Conservation (phyloP, 257 asterid species). For the Plantago major region DNA sequence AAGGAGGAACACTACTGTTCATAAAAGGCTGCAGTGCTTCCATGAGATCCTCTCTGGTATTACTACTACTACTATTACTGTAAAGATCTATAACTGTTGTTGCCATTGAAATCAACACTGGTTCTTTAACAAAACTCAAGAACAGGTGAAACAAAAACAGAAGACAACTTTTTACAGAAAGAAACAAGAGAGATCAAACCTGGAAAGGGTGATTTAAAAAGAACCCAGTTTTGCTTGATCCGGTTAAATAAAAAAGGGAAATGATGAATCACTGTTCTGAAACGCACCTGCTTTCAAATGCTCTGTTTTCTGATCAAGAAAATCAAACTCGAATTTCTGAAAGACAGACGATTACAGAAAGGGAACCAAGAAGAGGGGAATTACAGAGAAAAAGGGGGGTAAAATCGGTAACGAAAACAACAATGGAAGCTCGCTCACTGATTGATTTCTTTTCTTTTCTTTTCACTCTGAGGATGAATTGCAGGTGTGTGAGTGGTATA, state of each 20-base stretch:
- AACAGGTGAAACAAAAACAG: slow-evolving; percentile 22
- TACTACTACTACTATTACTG: slow-evolving; percentile 33
- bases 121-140: slow-evolving; percentile 36
- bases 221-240: slow-evolving; percentile 36
- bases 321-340: slow-evolving; percentile 38
- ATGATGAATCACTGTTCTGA: slow-evolving; percentile 73
- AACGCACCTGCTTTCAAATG: slow-evolving; percentile 83
- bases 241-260: background rate
- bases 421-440: slow-evolving; percentile 36
- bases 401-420: slow-evolving; percentile 18
- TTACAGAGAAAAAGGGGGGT: slow-evolving; percentile 39
- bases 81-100: slow-evolving; percentile 58
- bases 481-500: slow-evolving; percentile 15
- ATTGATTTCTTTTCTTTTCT: slow-evolving; percentile 41
- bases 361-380: slow-evolving; percentile 90
- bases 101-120: slow-evolving; percentile 37
- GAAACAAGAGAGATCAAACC: slow-evolving; percentile 25
- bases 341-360: slow-evolving; percentile 89
- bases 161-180: slow-evolving; percentile 21
- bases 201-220: slow-evolving; percentile 29
- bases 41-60: slow-evolving; percentile 66
- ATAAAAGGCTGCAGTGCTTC: slow-evolving; percentile 87
- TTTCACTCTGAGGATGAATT: slow-evolving; percentile 37
- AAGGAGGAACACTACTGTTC: slow-evolving; percentile 47
- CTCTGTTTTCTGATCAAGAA: slow-evolving; percentile 8